Evolutionary conservation across 2,329 filamentous ascomycete genomes (phyloP).

Genomic region (Colletotrichum salicis): DNA sequence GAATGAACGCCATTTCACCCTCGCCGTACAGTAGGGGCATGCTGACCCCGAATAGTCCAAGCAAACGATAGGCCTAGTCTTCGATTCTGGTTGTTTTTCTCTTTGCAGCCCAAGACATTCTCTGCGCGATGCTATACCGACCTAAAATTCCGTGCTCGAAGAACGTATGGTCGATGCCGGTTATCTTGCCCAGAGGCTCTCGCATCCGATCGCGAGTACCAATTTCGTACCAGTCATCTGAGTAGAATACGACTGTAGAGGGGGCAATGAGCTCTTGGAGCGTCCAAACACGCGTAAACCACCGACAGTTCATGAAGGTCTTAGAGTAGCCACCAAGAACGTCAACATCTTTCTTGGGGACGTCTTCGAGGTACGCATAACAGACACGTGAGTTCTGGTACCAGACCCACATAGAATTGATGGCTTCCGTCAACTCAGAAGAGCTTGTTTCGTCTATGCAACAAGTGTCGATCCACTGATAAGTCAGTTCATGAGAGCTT

Average conservation of each 20-base stretch:
- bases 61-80: not conserved
- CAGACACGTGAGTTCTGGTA: not conserved
- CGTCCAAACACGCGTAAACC: not conserved
- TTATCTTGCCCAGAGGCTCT: not conserved
- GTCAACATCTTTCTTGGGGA: not conserved
- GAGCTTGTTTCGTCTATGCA: not conserved
- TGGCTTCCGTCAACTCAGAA: not conserved
- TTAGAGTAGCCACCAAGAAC: not conserved
- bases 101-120: constrained; percentile 4
- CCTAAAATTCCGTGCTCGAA: not conserved
- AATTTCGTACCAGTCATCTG: not conserved
- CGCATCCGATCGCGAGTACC: not conserved
- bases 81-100: not conserved
- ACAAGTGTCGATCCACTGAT: not conserved
- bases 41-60: not conserved
- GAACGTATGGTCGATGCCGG: not conserved
- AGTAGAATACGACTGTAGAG: not conserved
- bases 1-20: not conserved
- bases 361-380: not conserved
- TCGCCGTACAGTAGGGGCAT: not conserved
- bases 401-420: not conserved
- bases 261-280: not conserved
- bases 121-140: not conserved
- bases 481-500: not conserved
- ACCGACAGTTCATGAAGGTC: not conserved